Evolutionary conservation across 306 rosid species (phyloP), one percentile per base, ranked within the genome.

Genomic region (Citrullus mucosospermus): DNA sequence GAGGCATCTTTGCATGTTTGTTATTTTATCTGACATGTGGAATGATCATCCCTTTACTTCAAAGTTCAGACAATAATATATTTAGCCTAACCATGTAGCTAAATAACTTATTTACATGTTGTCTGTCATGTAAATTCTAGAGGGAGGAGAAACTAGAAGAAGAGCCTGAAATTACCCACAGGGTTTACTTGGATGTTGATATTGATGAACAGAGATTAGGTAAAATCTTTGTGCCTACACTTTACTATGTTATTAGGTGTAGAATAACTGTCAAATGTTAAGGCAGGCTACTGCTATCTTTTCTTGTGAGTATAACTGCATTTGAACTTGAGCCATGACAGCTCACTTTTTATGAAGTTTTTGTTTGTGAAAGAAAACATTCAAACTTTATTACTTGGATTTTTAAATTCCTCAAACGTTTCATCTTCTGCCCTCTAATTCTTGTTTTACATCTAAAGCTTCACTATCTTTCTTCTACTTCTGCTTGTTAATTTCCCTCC

Each of bases 161-260:
- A 41, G 85, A 71, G 16, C 96, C 89, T 66, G 96, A 92, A 86
- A 82, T 92, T 62, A 92, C 97, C n/a, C 90, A 89, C 38, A 90
- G 93, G 80, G 96, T 92, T 75, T 92, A 63, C 85, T 87, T 92
- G 83, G 97, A 92, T 81, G 66, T 92, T 81, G 93, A 89, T 84
- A 89, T 92, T 83, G 97, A 89, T 12, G 77, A 77, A 77, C 97
- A 92, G 28, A 94, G 80, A 28, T 80, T 85, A 81, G 97, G 97
- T 92, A 80, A 67, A 67, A 71, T 78, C 74, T 16, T 77, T 46
- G 18, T 61, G 69, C 22, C 74, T 41, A 39, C 20, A 67, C 53
- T 41, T 67, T 67, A 5, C 74, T n/a, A 39, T 38, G 32, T 39
- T 9, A n/a, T 53, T 67, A 67, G 2, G 53, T 41, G 0, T 67